phyloP scores from a whole-genome alignment of 176 grass and related monocot genomes.

The Oryza punctata region DNA sequence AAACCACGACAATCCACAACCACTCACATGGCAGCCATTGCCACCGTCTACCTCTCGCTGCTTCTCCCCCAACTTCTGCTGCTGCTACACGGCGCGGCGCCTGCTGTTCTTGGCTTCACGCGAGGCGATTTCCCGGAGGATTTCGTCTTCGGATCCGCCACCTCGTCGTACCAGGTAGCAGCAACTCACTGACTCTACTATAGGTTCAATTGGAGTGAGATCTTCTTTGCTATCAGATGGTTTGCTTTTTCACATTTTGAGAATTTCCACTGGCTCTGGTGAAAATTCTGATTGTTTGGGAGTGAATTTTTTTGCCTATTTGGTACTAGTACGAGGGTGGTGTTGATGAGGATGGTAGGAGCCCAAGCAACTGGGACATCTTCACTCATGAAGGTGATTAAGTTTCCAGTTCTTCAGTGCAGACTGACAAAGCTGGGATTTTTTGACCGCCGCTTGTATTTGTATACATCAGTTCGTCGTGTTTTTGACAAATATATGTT shows the following conservation, averaged over 20 bases:
- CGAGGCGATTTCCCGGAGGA: conserved; percentile 22
- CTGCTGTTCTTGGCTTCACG: conserved; percentile 17
- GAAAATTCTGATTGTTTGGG: neutral
- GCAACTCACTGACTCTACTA: neutral
- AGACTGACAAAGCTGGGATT: too few relatives aligned
- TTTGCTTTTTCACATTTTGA: neutral
- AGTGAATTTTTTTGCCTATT: neutral
- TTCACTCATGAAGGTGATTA: neutral
- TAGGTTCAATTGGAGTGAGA: neutral
- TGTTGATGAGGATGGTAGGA: conserved; percentile 38
- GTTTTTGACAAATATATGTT: neutral
- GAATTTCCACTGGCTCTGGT: neutral
- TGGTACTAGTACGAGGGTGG: conserved; percentile 8
- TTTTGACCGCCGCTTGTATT: too few relatives aligned
- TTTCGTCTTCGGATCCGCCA: conserved; percentile 42
- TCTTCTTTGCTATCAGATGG: neutral
- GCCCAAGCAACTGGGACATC: conserved; percentile 42
- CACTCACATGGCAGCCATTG: neutral
- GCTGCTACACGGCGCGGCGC: neutral
- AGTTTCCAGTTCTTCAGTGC: neutral
- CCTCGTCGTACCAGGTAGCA: conserved; percentile 37
- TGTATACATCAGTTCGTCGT: too few relatives aligned
- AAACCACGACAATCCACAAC: neutral
- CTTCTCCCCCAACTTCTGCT: neutral
- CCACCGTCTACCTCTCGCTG: neutral